Evolutionary conservation across 106 monocot species (phyloP), one percentile per base, ranked within the genome.

Genomic region (Dendrobium officinale): DNA sequence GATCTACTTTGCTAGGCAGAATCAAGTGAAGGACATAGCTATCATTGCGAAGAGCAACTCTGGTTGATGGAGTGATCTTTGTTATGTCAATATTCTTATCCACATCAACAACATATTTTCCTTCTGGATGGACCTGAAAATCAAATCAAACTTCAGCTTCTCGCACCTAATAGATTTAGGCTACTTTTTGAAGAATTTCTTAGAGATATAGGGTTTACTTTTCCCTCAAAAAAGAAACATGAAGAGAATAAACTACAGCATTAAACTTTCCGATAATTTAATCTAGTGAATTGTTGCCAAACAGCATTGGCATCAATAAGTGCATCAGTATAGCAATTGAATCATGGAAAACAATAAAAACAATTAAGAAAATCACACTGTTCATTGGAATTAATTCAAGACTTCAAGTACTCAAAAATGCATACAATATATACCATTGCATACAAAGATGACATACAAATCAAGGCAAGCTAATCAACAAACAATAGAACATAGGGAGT

Each of bases 41-140:
- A 75, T 98, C 98, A 82, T 98, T 98, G 56, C 98, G 92, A 79
- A 98, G 89, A 82, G 98, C 94, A 61, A 98, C 98, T 87, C 98
- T 90, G 17, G 98, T 92, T 78, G 98, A 98, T 75, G 98, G 98
- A 7, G 94, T 92, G 68, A 98, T 92, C 89, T 98, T 98, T 78
- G 98, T 98, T 44, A 98, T 98, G 79, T 98, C 98, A 79, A 98
- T 98, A 81, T 66, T 94, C 77, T 98, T 98, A 79, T 98, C 98
- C 67, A 95, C 82, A 82, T 98, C 98, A 77, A 98, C 98, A 79
- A 98, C 94, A 83, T 98, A 98, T 82, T 98, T 98, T 67, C 98
- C 98, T 88, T 98, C 98, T 7, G 98, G 94, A 83, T 98, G 98
- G 51, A 98, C 98, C 98, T 98, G 85, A 78, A 73, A 83, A 73